phyloP scores from a whole-genome alignment of 179 eudicot species.

The Beta corolliflora region DNA sequence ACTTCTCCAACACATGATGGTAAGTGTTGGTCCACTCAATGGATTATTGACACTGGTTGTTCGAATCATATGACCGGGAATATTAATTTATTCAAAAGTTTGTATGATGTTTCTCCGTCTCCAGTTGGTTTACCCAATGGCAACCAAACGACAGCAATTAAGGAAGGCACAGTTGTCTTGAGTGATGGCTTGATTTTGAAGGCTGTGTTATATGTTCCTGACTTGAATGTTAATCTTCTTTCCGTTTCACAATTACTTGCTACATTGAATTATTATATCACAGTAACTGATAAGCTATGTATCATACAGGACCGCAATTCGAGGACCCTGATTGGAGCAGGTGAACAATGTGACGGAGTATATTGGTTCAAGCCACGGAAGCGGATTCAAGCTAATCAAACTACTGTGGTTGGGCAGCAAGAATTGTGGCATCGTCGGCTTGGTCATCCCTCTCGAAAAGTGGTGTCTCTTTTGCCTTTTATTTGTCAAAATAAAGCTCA shows the following conservation, averaged over 20 bases:
- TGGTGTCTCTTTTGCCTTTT: neutral
- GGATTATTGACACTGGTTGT: neutral
- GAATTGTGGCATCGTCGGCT: neutral
- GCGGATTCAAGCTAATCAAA: neutral
- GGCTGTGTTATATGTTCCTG: neutral
- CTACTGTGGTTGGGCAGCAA: neutral
- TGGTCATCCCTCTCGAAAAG: neutral
- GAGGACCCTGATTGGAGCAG: neutral
- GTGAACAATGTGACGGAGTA: neutral
- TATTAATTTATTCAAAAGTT: neutral
- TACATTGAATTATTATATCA: too few relatives aligned
- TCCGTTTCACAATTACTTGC: too few relatives aligned
- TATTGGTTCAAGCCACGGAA: neutral
- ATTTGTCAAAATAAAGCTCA: neutral
- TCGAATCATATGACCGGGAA: neutral
- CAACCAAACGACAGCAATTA: neutral
- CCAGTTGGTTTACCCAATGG: neutral
- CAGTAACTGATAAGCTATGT: neutral
- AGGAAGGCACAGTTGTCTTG: neutral
- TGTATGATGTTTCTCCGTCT: neutral
- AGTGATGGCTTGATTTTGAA: neutral
- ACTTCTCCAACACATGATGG: neutral
- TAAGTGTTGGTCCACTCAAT: neutral
- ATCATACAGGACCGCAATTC: conserved; percentile 3
- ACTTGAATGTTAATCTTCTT: too few relatives aligned